These are phyloP conservation scores for Ophiocordyceps robertsii DNA, from an alignment of 2,329 filamentous ascomycete genomes.

Conservation along the genomic window DNA sequence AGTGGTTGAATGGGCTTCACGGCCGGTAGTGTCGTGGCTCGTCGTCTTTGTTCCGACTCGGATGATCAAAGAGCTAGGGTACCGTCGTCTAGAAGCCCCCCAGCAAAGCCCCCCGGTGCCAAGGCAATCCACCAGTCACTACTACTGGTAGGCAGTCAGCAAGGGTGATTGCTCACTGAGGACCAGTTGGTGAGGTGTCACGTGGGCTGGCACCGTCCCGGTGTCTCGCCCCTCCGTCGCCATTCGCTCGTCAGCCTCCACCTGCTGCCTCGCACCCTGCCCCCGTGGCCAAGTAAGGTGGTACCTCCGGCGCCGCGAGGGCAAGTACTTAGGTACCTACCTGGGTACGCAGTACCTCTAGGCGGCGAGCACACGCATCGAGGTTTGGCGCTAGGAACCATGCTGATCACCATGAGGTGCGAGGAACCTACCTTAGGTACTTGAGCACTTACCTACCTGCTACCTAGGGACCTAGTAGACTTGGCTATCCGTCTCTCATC, in stretches of 20 bases:
- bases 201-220: conserved; percentile 1
- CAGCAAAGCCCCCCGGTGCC: background rate
- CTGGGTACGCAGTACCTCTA: too few species aligned
- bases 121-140: background rate
- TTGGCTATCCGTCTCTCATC: background rate
- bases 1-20: background rate
- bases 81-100: background rate
- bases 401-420: too few species aligned
- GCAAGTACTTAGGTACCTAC: too few species aligned
- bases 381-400: background rate
- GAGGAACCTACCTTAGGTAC: too few species aligned
- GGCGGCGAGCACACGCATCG: too few species aligned
- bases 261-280: background rate
- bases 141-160: too few species aligned
- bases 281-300: background rate
- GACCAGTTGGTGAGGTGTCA: conserved; percentile 1
- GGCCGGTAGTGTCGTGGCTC: background rate
- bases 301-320: background rate
- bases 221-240: background rate
- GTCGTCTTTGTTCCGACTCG: background rate
- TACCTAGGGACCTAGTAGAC: too few species aligned
- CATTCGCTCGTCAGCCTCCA: background rate
- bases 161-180: background rate
- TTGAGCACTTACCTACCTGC: too few species aligned
- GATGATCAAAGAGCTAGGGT: conserved; percentile 1